Evolutionary conservation across 306 rosid species (phyloP), one percentile per base, ranked within the genome.

Genomic region (Urtica urens): DNA sequence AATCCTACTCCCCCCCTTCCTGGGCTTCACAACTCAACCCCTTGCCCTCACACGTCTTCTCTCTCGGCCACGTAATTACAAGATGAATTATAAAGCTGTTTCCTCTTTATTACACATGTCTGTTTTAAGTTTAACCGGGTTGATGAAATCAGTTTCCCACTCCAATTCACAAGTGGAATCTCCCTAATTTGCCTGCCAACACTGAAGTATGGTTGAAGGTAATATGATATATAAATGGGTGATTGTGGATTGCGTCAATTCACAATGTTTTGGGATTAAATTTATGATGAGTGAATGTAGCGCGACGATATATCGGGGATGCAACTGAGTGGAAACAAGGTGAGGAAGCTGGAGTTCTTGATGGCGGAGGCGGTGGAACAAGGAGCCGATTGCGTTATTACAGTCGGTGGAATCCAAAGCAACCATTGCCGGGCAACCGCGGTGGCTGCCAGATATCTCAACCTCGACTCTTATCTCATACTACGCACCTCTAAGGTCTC

Each of bases 361-460:
- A 39, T 90, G 82, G 97, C 94, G 5, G 97, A 84, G 59, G 97
- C 94, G 1, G 64, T 84, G 52, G 72, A 67, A 0, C 76, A 77
- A 59, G 87, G 87, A 23, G 94, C 95, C 4, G 97, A 90, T 35
- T 84, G 87, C 48, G 45, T 90, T 29, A 57, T 90, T 40, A 81
- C 95, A 0, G 62, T 84, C 6, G 97, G 95, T 47, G 95, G 94
- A 59, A 84, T 90, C 58, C 97, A 90, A 60, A 90, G 97, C 75
- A 90, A 90, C 62, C 99, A 90, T 41, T 90, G 95, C 46, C 92
- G 99, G 6, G 94, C 99, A 37, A 90, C 95, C 53, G 95, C 95
- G 4, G 99, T 90, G 19, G 95, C 95, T 28, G 94, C 99, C 1
- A 79, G 74, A 69, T 90, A 90, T 64, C 68, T 90, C 31, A 77